Evolutionary conservation across 495 filamentous ascomycete species (phyloP), one percentile per base, ranked within the genome.

Genomic region (Cladorrhinum samala): DNA sequence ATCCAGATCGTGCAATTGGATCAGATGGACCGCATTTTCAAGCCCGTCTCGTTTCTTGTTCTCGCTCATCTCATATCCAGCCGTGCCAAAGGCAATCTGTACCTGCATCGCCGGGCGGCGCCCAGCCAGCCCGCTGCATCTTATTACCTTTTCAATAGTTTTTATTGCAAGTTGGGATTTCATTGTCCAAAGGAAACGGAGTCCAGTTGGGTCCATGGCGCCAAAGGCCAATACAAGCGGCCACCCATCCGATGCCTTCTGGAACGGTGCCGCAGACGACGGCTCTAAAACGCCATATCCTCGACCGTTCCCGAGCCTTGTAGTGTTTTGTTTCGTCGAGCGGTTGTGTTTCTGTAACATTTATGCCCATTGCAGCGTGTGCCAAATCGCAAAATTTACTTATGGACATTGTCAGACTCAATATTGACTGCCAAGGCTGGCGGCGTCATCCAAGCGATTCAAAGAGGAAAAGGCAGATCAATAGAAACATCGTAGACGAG

Each of bases 71-170:
- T 33, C 27, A 33, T 33, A 33, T 33, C 27, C 27, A 33, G 27
- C 27, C 27, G 27, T 33, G n/a, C n/a, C 27, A 33, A 11, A 33
- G 11, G 27, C 27, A 53, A 53, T 57, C 41, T 57, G 58, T 60
- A 54, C 58, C 54, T 57, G 58, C 58, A 18, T 57, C 46, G n/a
- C 40, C 51, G 41, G 43, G 23, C 27, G 9, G 42, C 8, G 37
- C 14, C 16, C 37, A 33, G n/a, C 14, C 56, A 24, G 17, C 20
- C 14, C 43, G 20, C 42, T n/a, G 25, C 21, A 23, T 23, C 46
- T 14, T 44, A 25, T 30, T 38, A 49, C 50, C 39, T 27, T 43
- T 38, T 50, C 50, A 50, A 42, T 39, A 46, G 9, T 41, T 57
- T 57, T 38, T 53, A 49, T 25, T 27, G 44, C 33, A 44, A 19